Base-by-base conservation (phyloP, 352 stramenopile genomes). In the Globisporangium barbulae region DNA sequence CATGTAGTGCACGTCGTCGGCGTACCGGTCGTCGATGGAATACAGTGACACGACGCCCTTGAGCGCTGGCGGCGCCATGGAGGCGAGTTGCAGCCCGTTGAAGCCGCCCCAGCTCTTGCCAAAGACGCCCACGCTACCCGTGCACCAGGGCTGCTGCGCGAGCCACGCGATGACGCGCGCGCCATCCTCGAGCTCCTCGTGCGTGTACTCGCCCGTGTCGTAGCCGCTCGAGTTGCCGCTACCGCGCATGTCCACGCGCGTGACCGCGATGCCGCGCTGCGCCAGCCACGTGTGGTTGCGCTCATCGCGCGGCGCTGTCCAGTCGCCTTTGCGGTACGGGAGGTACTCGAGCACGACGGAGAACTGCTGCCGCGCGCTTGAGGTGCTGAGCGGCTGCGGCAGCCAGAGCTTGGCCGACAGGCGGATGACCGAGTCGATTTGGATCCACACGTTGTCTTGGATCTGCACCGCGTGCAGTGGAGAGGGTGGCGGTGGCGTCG, bases 91-190 rank as follows among this genome's bases (percentile, higher is more conserved):
- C 31, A 84, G 59, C 0, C 76, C 76, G 33, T 84, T 84, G 57
- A 84, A 82, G 17, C 76, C 76, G 37, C 76, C 76, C 76, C 76
- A 84, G 49, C 76, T 84, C 56, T 84, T 84, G 54, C 76, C 76
- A 47, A 84, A 82, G 42, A 84, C 42, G 10, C 76, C 76, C 33
- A 69, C 63, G 33, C 63, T 66, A 53, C 76, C 76, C 0, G 71
- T 73, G 62, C 76, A 73, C 76, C 76, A 84, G n/a, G 65, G 54
- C 48, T 84, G 76, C 39, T 39, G 13, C 12, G 76, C 69, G 22
- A 84, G 70, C 76, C 76, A 84, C 47, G 67, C 68, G 64, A 84
- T 81, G 37, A 84, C 70, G 30, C 63, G 61, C 44, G 81, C 72
- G 62, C 76, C 74, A 64, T 84, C 76, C 48, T 64, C 64, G 35